These are phyloP conservation scores for Starmerella etchellsii DNA, from an alignment of 805 yeast genomes.

Conservation along the genomic window DNA sequence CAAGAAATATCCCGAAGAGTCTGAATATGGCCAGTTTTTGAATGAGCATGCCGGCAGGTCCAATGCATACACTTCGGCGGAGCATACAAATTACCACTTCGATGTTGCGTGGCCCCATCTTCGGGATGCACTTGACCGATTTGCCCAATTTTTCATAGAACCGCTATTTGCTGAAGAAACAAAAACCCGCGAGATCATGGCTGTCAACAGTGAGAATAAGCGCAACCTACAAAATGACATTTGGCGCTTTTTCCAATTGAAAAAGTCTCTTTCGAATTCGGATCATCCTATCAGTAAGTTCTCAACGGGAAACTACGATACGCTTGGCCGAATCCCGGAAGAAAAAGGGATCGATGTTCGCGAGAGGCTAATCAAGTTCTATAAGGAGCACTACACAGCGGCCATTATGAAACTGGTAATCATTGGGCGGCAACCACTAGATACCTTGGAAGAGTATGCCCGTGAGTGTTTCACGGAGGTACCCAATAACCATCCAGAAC, in stretches of 20 bases:
- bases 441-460: conserved; percentile 60
- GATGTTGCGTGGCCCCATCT: conserved; percentile 65
- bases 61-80: conserved; percentile 83
- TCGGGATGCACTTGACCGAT: conserved; percentile 82
- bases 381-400: conserved; percentile 61
- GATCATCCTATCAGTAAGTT: conserved; percentile 77
- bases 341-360: conserved; percentile 57
- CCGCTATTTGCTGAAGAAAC: conserved; percentile 66
- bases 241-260: conserved; percentile 82
- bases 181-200: conserved; percentile 82
- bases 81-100: conserved; percentile 82
- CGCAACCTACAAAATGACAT: conserved; percentile 80
- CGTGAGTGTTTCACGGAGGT: conserved; percentile 50
- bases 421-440: conserved; percentile 68
- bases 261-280: conserved; percentile 57
- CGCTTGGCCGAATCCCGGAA: conserved; percentile 57
- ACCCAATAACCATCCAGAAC: conserved; percentile 28
- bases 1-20: conserved; percentile 58
- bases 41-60: conserved; percentile 79
- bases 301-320: conserved; percentile 74
- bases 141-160: conserved; percentile 78
- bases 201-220: conserved; percentile 92
- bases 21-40: conserved; percentile 59
- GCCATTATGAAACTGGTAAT: conserved; percentile 80
- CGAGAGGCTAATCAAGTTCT: conserved; percentile 65